A percentile compares a stretch with the other conserved stretches of the same genome.
phyloP scores from a whole-genome alignment of 169 alveolate species.

The Plasmodium cynomolgi region DNA sequence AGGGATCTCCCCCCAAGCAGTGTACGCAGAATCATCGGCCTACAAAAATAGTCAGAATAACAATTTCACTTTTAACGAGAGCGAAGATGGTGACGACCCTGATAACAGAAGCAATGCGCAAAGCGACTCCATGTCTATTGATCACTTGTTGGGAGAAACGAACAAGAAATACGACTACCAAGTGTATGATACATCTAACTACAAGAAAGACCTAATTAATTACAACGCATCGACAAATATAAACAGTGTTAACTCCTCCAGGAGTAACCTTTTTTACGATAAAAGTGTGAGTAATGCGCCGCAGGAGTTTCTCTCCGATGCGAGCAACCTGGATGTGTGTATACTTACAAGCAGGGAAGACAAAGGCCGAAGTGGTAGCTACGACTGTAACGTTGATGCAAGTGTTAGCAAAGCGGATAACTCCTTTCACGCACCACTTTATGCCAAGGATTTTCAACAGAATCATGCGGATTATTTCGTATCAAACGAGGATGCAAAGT shows the following conservation, averaged over 20 bases:
- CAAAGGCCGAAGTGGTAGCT: not conserved
- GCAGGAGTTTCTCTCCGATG: slow-evolving; percentile 19
- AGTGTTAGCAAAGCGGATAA: not conserved
- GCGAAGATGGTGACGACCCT: slow-evolving; percentile 19
- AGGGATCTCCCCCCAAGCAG: not conserved
- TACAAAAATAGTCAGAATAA: not conserved
- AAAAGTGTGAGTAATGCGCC: not conserved
- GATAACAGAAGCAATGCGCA: slow-evolving; percentile 6
- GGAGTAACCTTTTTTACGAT: slow-evolving; percentile 33
- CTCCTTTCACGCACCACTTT: not conserved
- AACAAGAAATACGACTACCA: slow-evolving; percentile 29
- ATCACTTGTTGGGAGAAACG: slow-evolving; percentile 43
- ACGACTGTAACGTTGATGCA: slow-evolving; percentile 1
- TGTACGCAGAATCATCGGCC: not conserved
- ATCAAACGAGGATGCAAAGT: slow-evolving; percentile 9
- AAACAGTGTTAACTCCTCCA: slow-evolving; percentile 15
- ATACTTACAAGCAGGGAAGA: slow-evolving; percentile 17
- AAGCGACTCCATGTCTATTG: slow-evolving; percentile 45
- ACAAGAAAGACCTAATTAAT: slow-evolving; percentile 36
- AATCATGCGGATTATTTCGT: not conserved
- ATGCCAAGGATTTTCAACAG: not conserved
- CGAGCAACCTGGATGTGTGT: slow-evolving; percentile 52
- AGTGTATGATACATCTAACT: slow-evolving; percentile 31
- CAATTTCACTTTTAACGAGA: slow-evolving; percentile 44
- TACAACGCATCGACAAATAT: not conserved